A percentile compares a stretch with the other conserved stretches of the same genome.
Evolutionary conservation across 306 rosid species (phyloP).

Genomic region (Cucurbita pepo): DNA sequence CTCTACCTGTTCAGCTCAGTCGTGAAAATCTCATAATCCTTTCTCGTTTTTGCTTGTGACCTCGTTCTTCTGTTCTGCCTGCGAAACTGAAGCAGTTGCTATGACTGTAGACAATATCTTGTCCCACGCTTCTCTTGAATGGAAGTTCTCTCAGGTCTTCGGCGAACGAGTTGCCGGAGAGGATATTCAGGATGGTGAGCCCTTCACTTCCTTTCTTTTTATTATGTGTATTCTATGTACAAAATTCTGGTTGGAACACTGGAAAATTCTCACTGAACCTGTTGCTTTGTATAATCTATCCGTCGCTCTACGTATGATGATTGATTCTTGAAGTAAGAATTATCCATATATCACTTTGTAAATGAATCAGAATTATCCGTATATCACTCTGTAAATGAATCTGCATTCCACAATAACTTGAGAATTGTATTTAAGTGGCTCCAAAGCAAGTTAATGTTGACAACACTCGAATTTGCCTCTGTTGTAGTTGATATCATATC

Average conservation of each 20-base stretch:
- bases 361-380: neutral
- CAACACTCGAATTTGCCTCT: neutral
- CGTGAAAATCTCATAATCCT: neutral
- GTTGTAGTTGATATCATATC: conserved; percentile 39
- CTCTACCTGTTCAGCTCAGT: neutral
- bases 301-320: neutral
- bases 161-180: conserved; percentile 35
- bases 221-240: neutral
- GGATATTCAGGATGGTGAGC: conserved; percentile 30
- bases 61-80: neutral
- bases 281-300: neutral
- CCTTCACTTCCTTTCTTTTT: neutral
- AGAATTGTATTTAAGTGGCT: neutral
- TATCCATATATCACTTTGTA: neutral
- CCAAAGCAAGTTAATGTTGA: neutral
- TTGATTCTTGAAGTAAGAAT: neutral
- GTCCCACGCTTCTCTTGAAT: conserved; percentile 8
- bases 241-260: neutral
- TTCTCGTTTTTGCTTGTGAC: conserved; percentile 3
- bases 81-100: neutral
- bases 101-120: conserved; percentile 22
- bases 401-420: neutral
- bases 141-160: conserved; percentile 39
- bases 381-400: too few relatives aligned
- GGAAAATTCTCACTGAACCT: neutral